These are phyloP conservation scores for Cystobasidium pallidum DNA, from an alignment of 1,284 basidiomycete species.

Conservation along the genomic window DNA sequence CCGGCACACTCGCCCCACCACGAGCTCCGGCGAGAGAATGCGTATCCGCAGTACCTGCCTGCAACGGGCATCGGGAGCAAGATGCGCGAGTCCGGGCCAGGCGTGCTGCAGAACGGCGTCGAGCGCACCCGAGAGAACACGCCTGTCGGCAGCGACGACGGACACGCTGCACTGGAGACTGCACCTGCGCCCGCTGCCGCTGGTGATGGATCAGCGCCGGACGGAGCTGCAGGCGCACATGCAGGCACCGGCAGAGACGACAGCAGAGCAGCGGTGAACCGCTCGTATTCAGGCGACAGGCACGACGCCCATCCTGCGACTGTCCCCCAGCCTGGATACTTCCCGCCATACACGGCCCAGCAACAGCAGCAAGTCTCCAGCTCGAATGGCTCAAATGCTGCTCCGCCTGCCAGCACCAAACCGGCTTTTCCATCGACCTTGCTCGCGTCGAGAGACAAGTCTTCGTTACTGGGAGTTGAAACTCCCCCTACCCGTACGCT, in stretches of 20 bases:
- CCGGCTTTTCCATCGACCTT: not conserved
- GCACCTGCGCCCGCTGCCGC: not conserved
- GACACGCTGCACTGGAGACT: not conserved
- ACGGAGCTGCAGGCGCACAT: not conserved
- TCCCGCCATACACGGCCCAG: slow-evolving; percentile 4
- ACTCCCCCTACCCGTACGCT: slow-evolving; percentile 17
- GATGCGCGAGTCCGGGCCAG: slow-evolving; percentile 4
- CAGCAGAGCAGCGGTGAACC: not conserved
- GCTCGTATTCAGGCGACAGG: not conserved
- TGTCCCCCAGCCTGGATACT: slow-evolving; percentile 2
- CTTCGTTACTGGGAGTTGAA: not conserved
- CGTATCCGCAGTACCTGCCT: slow-evolving; percentile 30
- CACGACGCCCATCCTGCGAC: not conserved
- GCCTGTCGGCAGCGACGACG: not conserved
- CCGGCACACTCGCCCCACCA: not conserved
- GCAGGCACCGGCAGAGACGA: not conserved
- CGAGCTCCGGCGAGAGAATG: slow-evolving; percentile 25
- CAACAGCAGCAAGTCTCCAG: slow-evolving; percentile 10
- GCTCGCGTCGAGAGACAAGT: slow-evolving; percentile 15
- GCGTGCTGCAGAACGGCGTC: slow-evolving; percentile 15
- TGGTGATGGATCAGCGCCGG: slow-evolving; percentile 5
- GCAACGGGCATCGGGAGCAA: slow-evolving; percentile 22
- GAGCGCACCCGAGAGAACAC: slow-evolving; percentile 19
- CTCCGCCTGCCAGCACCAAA: not conserved
- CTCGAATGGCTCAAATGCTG: not conserved